Conservation (phyloP, 352 stramenopile species). For the Elongisporangium prolatum region DNA sequence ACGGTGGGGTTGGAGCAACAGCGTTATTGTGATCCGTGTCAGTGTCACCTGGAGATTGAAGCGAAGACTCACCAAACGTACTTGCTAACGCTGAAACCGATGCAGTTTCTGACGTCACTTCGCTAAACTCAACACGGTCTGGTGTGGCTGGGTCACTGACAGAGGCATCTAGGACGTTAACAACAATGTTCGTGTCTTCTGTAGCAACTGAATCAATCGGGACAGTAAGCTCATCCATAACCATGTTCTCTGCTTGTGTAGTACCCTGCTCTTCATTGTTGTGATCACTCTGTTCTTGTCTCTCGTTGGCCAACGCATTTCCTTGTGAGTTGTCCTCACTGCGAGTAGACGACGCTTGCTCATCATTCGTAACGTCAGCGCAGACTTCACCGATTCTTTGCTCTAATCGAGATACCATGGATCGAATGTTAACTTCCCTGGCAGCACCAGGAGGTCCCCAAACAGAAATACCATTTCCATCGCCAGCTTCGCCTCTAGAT, state of each 20-base stretch:
- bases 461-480: conserved; percentile 17
- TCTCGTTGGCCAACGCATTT: not conserved
- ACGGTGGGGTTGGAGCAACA: conserved; percentile 24
- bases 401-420: conserved; percentile 69
- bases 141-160: not conserved
- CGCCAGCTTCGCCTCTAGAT: conserved; percentile 24
- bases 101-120: conserved; percentile 45
- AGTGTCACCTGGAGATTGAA: conserved; percentile 62
- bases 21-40: conserved; percentile 47
- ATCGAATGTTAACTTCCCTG: conserved; percentile 54
- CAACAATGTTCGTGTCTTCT: not conserved
- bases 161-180: not conserved
- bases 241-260: conserved; percentile 8
- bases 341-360: conserved; percentile 10
- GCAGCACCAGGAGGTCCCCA: conserved; percentile 29
- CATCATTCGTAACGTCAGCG: conserved; percentile 22
- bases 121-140: conserved; percentile 10
- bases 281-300: not conserved
- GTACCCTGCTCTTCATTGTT: conserved; percentile 11
- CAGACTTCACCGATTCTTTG: conserved; percentile 57
- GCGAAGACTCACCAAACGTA: conserved; percentile 74
- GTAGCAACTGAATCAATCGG: conserved; percentile 2
- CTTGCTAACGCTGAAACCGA: conserved; percentile 82
- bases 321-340: conserved; percentile 2
- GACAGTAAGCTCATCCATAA: conserved; percentile 1